phyloP scores from a whole-genome alignment of 1,284 basidiomycete species.

The Fomitopsis pinicola region DNA sequence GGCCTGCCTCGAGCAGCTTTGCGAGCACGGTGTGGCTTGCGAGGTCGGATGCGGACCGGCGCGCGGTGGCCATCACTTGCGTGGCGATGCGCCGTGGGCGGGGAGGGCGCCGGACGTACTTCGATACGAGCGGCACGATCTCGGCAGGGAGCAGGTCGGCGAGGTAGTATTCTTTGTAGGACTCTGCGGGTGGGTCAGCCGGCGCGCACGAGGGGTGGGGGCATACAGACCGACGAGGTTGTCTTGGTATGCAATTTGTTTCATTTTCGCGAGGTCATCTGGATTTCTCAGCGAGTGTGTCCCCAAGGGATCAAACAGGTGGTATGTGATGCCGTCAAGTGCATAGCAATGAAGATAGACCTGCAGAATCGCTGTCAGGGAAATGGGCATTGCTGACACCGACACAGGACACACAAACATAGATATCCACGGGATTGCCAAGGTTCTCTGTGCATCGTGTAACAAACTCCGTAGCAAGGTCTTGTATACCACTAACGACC shows the following conservation, averaged over 20 bases:
- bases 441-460: conserved; percentile 11
- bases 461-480: conserved; percentile 15
- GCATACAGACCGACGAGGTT: conserved; percentile 9
- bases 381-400: neutral
- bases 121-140: neutral
- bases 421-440: conserved; percentile 14
- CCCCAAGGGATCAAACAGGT: conserved; percentile 19
- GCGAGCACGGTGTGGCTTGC: conserved; percentile 14
- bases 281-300: conserved; percentile 13
- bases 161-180: conserved; percentile 16
- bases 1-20: conserved; percentile 12
- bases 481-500: conserved; percentile 12
- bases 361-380: conserved; percentile 3
- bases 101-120: conserved; percentile 3
- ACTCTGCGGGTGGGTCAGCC: neutral
- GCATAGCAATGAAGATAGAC: conserved; percentile 20
- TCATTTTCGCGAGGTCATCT: conserved; percentile 16
- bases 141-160: conserved; percentile 4
- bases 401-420: conserved; percentile 7
- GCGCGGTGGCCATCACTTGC: conserved; percentile 12
- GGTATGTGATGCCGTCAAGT: conserved; percentile 19
- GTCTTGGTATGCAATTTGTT: conserved; percentile 17
- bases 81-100: conserved; percentile 6
- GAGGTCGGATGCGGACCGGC: conserved; percentile 5
- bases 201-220: no score